These are phyloP conservation scores for Aspergillus panamensis DNA, from an alignment of 495 filamentous ascomycete genomes.

Conservation along the genomic window DNA sequence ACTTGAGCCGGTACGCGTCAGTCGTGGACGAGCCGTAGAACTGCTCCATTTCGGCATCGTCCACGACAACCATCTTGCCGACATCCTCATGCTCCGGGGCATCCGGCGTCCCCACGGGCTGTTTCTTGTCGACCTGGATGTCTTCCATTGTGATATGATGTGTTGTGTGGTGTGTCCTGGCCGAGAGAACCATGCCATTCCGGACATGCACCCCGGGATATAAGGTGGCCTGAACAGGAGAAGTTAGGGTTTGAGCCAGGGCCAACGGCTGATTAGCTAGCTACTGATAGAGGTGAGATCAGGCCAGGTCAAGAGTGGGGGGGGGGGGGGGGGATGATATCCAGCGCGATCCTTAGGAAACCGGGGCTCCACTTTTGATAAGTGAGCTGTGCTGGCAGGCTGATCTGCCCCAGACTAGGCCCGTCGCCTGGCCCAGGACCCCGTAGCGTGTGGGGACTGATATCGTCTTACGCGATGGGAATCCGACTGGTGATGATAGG, in stretches of 20 bases:
- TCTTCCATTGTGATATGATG: slow-evolving; percentile 25
- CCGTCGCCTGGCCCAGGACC: no score
- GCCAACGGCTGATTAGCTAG: no score
- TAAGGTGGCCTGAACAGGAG: background rate
- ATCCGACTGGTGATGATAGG: no score
- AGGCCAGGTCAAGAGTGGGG: slow-evolving; percentile 4
- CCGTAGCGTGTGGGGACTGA: background rate
- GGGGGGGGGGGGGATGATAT: slow-evolving; percentile 4
- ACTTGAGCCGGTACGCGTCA: slow-evolving; percentile 34
- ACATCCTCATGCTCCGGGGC: slow-evolving; percentile 3
- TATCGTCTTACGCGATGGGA: no score
- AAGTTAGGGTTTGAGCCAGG: background rate
- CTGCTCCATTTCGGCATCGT: slow-evolving; percentile 25
- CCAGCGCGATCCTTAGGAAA: background rate
- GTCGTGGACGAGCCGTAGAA: slow-evolving; percentile 35
- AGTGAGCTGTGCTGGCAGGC: background rate
- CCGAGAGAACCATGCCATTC: no score
- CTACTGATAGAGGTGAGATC: background rate
- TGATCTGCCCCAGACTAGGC: background rate
- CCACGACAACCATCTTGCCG: slow-evolving; percentile 23
- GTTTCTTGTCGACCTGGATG: slow-evolving; percentile 15
- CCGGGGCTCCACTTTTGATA: slow-evolving; percentile 3
- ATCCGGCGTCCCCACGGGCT: background rate
- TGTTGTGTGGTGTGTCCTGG: background rate
- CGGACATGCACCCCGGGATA: background rate